Conservation (phyloP, 257 asterid genomes). For the Henckelia pumila region DNA sequence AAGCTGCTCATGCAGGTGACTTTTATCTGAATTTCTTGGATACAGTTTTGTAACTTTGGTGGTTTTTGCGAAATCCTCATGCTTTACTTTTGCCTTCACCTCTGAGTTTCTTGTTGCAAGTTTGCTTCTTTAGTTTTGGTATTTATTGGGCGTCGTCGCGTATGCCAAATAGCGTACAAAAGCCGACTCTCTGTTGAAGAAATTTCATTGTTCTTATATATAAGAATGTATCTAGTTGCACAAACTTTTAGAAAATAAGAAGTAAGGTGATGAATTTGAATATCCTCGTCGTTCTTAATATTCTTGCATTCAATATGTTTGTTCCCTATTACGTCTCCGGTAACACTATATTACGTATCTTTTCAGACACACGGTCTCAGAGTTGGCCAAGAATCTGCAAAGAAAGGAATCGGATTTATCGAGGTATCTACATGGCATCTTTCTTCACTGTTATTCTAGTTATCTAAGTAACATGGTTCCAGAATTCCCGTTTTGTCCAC, state of each 20-base stretch:
- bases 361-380: constrained; percentile 90
- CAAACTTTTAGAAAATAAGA: not conserved
- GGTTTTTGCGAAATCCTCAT: not conserved
- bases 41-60: not conserved
- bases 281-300: not conserved
- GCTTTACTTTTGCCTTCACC: not conserved
- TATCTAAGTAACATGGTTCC: constrained; percentile 15
- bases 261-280: constrained; percentile 17
- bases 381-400: constrained; percentile 70
- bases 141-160: not conserved
- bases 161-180: not conserved
- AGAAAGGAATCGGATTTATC: constrained; percentile 71
- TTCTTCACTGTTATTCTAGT: not conserved
- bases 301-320: not conserved
- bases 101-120: constrained; percentile 1
- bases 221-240: not conserved
- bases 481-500: constrained; percentile 10
- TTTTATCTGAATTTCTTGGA: not conserved
- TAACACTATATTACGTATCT: constrained; percentile 8
- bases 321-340: not conserved
- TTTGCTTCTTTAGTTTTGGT: constrained; percentile 9
- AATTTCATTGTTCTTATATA: not conserved
- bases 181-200: too few species aligned
- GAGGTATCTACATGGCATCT: constrained; percentile 54
- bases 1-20: constrained; percentile 92